phyloP scores from a whole-genome alignment of 768 basidiomycete species.

The Crassisporium funariophilum region DNA sequence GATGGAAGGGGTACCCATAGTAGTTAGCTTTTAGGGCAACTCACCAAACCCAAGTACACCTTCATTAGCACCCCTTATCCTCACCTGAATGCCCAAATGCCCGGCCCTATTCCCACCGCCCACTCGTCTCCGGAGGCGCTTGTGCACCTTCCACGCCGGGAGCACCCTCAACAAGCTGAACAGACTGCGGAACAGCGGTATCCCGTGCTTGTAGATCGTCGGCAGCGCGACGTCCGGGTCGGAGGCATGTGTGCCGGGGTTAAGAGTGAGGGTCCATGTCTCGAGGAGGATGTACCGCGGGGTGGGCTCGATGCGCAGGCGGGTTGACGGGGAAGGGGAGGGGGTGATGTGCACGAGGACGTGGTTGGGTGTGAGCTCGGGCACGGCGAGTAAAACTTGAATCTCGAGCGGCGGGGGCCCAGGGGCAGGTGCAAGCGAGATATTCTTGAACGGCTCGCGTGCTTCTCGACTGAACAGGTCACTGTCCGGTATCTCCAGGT shows the following conservation, averaged over 20 bases:
- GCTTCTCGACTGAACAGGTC: slow-evolving; percentile 67
- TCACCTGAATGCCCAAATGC: slow-evolving; percentile 29
- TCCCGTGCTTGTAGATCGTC: slow-evolving; percentile 84
- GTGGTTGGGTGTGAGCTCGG: slow-evolving; percentile 68
- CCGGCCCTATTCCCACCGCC: slow-evolving; percentile 32
- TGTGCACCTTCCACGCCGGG: slow-evolving; percentile 75
- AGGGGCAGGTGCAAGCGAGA: slow-evolving; percentile 44
- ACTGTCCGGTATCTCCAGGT: slow-evolving; percentile 76
- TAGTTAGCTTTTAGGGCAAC: slow-evolving; percentile 12
- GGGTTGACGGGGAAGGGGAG: slow-evolving; percentile 36
- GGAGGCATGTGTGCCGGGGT: slow-evolving; percentile 22
- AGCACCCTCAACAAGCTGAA: slow-evolving; percentile 73
- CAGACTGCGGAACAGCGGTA: slow-evolving; percentile 77
- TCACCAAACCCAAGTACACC: slow-evolving; percentile 42
- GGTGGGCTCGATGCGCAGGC: slow-evolving; percentile 67
- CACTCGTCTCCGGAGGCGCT: slow-evolving; percentile 51
- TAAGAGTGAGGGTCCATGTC: slow-evolving; percentile 61
- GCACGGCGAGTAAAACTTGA: slow-evolving; percentile 70
- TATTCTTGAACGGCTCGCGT: slow-evolving; percentile 58
- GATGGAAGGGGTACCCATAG: background rate
- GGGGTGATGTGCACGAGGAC: slow-evolving; percentile 59
- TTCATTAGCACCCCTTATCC: slow-evolving; percentile 24
- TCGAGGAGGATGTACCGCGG: slow-evolving; percentile 74
- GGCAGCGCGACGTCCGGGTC: slow-evolving; percentile 54
- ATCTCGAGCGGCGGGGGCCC: slow-evolving; percentile 58